phyloP scores from a whole-genome alignment of 805 yeast genomes.

The Saccharomyces jurei region DNA sequence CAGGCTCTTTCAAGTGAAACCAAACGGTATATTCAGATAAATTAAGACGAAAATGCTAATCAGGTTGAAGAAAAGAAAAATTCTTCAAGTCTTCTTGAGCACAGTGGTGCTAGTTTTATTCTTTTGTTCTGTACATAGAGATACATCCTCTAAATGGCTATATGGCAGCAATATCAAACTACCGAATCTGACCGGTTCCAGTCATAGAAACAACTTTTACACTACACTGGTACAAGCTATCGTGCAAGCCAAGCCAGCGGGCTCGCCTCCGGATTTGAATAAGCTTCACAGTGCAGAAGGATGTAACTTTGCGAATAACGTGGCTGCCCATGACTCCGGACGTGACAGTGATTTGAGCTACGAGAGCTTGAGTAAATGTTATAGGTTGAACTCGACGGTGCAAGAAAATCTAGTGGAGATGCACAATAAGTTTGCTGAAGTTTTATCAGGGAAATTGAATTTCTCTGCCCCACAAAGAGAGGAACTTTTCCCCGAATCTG shows the following conservation, averaged over 20 bases:
- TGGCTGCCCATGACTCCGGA: constrained; percentile 2
- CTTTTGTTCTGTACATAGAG: not conserved
- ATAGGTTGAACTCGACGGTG: constrained; percentile 3
- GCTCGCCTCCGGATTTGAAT: not conserved
- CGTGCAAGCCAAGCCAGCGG: not conserved
- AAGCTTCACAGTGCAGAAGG: not conserved
- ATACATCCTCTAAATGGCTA: not conserved
- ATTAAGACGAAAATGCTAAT: not conserved
- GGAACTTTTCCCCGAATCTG: constrained; percentile 29
- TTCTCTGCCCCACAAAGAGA: not conserved
- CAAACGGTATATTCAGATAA: not conserved
- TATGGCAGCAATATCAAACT: not conserved
- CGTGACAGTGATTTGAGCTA: constrained; percentile 4
- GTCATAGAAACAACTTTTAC: not conserved
- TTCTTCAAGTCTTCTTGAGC: not conserved
- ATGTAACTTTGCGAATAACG: constrained; percentile 1
- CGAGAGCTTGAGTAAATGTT: constrained; percentile 15
- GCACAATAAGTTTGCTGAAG: not conserved
- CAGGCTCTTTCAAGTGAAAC: not conserved
- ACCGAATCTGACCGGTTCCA: not conserved
- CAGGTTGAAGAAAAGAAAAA: not conserved
- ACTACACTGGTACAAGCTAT: not conserved
- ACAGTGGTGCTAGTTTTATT: not conserved
- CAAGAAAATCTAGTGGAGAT: constrained; percentile 1
- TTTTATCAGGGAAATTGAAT: not conserved